A percentile compares a stretch with the other conserved stretches of the same genome.
Conservation (phyloP, 2,329 filamentous ascomycete species). For the Chaetomium sp. region DNA sequence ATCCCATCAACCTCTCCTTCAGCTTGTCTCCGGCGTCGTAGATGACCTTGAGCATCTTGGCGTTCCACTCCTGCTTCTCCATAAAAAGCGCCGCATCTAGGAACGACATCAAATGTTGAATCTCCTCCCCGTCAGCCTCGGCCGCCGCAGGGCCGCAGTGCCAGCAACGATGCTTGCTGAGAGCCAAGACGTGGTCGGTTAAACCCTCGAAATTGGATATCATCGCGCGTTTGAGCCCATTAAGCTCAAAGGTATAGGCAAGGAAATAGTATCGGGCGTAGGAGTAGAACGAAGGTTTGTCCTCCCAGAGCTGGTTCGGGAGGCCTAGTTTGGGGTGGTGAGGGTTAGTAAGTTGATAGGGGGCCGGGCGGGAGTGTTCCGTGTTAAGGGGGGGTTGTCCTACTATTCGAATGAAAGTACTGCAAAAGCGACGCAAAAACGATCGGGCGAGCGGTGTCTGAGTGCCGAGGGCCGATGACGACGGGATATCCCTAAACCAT, state of each 20-base stretch:
- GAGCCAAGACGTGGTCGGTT: not conserved
- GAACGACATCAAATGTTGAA: conserved; percentile 9
- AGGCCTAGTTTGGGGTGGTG: not conserved
- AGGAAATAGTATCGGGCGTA: conserved; percentile 5
- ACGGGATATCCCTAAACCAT: not conserved
- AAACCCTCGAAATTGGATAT: conserved; percentile 1
- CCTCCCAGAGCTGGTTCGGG: conserved; percentile 2
- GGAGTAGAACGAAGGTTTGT: conserved; percentile 6
- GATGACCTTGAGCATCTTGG: conserved; percentile 10
- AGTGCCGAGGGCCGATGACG: not conserved
- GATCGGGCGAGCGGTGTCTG: not conserved
- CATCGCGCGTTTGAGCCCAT: not conserved
- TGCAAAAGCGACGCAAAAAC: conserved; percentile 2
- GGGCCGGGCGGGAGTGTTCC: not conserved
- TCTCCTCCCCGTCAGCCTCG: not conserved
- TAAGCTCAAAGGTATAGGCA: conserved; percentile 3
- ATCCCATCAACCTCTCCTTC: not conserved
- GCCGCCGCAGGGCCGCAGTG: not conserved
- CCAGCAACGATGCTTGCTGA: not conserved
- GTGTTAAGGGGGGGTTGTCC: not conserved
- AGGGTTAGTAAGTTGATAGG: not conserved
- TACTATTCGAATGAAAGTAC: conserved; percentile 8
- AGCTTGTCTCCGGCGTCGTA: conserved; percentile 11
- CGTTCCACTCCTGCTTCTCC: conserved; percentile 8
- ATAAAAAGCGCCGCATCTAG: conserved; percentile 2